Base-by-base conservation (phyloP, 441 rosid species). In the Capsella rubella region DNA sequence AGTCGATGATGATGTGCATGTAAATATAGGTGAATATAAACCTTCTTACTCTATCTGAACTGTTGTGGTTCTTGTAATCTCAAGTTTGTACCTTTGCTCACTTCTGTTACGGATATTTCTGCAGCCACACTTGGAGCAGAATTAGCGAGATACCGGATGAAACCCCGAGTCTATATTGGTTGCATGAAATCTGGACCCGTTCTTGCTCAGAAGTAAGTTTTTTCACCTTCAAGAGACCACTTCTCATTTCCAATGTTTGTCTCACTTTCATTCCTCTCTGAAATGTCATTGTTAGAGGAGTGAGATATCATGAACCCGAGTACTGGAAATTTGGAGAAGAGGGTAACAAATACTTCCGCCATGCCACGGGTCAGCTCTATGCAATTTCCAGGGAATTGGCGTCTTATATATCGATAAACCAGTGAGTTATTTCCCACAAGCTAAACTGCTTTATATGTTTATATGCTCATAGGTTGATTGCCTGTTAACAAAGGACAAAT, bases 171-270 rank as follows among this genome's bases (percentile, higher is more conserved):
- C 27, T 91, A 91, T 63, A 86, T 87, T 45, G 97, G 97, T 37
- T 91, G 97, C 83, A 91, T 91, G 97, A 91, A 91, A 76, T 91
- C 97, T 47, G 95, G 97, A 76, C 95, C 91, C 1, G 95, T 91
- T 71, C 93, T 91, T 63, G 89, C 95, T 71, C 92, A 85, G 54
- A 91, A 89, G 97, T 91, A 87, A 84, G 92, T 71, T 51, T 54
- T 51, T 42, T 28, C 43, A 14, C 69, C 42, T 50, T 62, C 69
- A 18, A 67, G 54, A 25, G 59, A 72, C 28, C 39, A 37, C 37
- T 73, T 58, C 25, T 68, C 49, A 29, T 64, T 55, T 13, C 7
- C 10, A 61, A 27, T 35, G 64, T 52, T 57, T 53, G 57, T 56
- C 47, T 42, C 57, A 70, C 50, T 59, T 40, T 59, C 47, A 73